Percentiles rank a stretch among this genome's conserved stretches.
These are phyloP conservation scores for Fusarium floridanum DNA, from an alignment of 2,329 filamentous ascomycete species.

Conservation along the genomic window DNA sequence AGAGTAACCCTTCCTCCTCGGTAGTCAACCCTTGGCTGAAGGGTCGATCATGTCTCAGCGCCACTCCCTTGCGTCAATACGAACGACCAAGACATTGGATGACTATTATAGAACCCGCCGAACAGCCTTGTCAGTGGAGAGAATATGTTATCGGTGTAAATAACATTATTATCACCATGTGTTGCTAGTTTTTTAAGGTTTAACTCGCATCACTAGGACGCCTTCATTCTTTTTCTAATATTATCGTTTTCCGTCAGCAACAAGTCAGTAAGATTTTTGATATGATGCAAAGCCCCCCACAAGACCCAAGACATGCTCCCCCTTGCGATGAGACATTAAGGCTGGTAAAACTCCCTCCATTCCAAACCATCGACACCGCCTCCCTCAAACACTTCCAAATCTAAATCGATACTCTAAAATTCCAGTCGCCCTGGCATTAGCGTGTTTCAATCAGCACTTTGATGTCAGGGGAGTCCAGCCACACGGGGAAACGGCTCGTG, in stretches of 20 bases:
- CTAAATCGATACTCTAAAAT: conserved; percentile 2
- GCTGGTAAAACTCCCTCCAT: conserved; percentile 29
- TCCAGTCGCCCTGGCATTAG: conserved; percentile 1
- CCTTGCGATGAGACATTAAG: conserved; percentile 34
- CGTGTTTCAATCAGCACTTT: conserved; percentile 10
- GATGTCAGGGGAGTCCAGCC: conserved; percentile 4
- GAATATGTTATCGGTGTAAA: too few species aligned
- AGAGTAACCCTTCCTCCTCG: background rate
- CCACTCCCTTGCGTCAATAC: conserved; percentile 33
- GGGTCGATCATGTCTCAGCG: conserved; percentile 34
- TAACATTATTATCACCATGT: too few species aligned
- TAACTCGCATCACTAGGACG: background rate
- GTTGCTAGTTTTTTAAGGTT: background rate
- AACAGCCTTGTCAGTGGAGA: too few species aligned
- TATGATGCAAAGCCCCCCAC: background rate
- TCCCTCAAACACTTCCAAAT: conserved; percentile 20
- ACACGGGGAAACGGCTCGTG: background rate
- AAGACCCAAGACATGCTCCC: background rate
- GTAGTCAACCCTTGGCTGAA: conserved; percentile 7
- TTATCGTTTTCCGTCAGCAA: too few species aligned
- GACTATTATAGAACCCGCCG: background rate
- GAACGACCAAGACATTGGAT: background rate
- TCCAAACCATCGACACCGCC: conserved; percentile 25
- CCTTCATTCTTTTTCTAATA: too few species aligned
- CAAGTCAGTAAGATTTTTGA: too few species aligned